phyloP scores from a whole-genome alignment of 2,329 filamentous ascomycete genomes.

The Fusarium algeriense region DNA sequence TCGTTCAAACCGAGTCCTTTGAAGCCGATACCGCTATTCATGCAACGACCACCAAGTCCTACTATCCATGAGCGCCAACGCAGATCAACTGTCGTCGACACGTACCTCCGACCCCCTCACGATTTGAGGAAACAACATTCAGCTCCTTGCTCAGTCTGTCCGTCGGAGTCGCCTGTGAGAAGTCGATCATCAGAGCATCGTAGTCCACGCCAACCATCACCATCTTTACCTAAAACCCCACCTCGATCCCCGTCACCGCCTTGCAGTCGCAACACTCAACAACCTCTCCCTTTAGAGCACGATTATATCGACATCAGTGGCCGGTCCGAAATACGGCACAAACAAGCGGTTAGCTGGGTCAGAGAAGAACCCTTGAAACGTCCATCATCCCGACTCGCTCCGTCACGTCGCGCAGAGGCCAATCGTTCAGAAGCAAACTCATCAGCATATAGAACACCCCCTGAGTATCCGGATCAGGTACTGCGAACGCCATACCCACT shows the following conservation, averaged over 20 bases:
- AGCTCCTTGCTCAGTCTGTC: slow-evolving; percentile 9
- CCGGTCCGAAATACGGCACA: slow-evolving; percentile 22
- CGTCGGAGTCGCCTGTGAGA: neutral
- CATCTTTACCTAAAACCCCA: slow-evolving; percentile 4
- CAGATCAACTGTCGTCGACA: slow-evolving; percentile 18
- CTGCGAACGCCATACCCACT: slow-evolving; percentile 28
- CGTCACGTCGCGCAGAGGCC: slow-evolving; percentile 34
- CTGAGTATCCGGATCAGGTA: slow-evolving; percentile 45
- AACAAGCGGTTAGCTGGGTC: slow-evolving; percentile 43
- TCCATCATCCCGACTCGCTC: slow-evolving; percentile 53
- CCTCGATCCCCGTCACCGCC: slow-evolving; percentile 4
- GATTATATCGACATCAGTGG: slow-evolving; percentile 7
- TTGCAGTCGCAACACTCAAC: slow-evolving; percentile 1
- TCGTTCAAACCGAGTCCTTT: slow-evolving; percentile 62
- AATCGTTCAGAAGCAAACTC: slow-evolving; percentile 40
- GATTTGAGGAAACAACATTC: slow-evolving; percentile 17
- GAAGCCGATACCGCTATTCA: slow-evolving; percentile 65
- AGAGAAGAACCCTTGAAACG: slow-evolving; percentile 56
- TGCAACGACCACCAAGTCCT: slow-evolving; percentile 51
- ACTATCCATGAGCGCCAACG: slow-evolving; percentile 23
- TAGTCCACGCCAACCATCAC: neutral
- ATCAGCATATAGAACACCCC: slow-evolving; percentile 49
- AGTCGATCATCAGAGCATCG: neutral
- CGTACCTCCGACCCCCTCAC: slow-evolving; percentile 26
- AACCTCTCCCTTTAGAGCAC: neutral